Percentiles rank a stretch among this genome's conserved stretches.
Conservation (phyloP, 345 rosid species). For the Salix udensis region DNA sequence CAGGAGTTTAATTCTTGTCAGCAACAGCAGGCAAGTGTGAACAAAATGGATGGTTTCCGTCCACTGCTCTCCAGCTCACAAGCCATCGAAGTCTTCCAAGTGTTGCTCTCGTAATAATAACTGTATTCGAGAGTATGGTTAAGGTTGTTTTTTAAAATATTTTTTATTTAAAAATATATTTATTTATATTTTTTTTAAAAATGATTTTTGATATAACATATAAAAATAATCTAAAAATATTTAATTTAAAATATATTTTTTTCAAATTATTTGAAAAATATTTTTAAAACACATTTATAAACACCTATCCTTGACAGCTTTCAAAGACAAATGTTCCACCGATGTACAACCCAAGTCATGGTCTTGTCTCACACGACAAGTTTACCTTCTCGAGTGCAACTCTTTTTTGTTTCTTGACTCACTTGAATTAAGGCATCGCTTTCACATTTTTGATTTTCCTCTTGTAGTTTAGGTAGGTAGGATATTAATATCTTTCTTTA, state of each 20-base stretch:
- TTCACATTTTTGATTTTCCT: neutral
- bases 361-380: neutral
- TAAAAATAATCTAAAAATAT: too few species aligned
- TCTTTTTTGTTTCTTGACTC: neutral
- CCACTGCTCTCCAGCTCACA: neutral
- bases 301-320: neutral
- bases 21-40: neutral
- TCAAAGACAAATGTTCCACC: neutral
- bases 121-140: fast-evolving
- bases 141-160: too few species aligned
- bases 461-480: too few species aligned
- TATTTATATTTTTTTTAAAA: too few species aligned
- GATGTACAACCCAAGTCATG: neutral
- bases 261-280: too few species aligned
- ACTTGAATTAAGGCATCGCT: neutral
- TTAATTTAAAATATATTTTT: too few species aligned
- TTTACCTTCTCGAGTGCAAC: neutral
- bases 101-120: too few species aligned
- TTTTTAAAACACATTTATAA: too few species aligned
- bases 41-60: neutral
- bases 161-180: too few species aligned
- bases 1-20: neutral
- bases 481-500: too few species aligned
- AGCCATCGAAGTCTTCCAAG: neutral
- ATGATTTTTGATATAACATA: too few species aligned